Percentiles rank a stretch among this genome's conserved stretches.
phyloP scores from a whole-genome alignment of 352 stramenopile genomes.

The Phytophthora melonis region DNA sequence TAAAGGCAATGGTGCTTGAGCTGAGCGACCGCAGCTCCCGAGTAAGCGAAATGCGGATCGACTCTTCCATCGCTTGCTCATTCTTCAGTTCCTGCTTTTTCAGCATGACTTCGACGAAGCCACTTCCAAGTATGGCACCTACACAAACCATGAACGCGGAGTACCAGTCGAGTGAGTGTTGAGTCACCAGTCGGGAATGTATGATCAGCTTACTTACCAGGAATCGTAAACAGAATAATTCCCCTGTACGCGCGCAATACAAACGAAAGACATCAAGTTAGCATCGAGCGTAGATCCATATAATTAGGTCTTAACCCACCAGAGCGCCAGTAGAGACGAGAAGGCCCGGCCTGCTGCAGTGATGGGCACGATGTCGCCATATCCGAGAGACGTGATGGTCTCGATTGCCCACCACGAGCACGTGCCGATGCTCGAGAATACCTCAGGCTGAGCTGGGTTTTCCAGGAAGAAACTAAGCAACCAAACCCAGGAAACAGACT shows the following conservation, averaged over 20 bases:
- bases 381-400: slow-evolving; percentile 89
- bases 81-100: slow-evolving; percentile 74
- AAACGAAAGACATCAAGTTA: neutral
- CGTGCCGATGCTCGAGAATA: slow-evolving; percentile 82
- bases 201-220: slow-evolving; percentile 35
- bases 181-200: neutral
- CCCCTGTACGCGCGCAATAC: slow-evolving; percentile 32
- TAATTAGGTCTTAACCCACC: slow-evolving; percentile 6
- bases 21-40: slow-evolving; percentile 60
- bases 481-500: neutral
- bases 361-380: slow-evolving; percentile 86
- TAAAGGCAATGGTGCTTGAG: slow-evolving; percentile 47
- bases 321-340: slow-evolving; percentile 78
- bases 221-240: slow-evolving; percentile 90
- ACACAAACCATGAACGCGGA: slow-evolving; percentile 54
- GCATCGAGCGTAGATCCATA: neutral
- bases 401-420: slow-evolving; percentile 85
- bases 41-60: slow-evolving; percentile 61
- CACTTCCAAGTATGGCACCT: slow-evolving; percentile 79
- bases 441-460: slow-evolving; percentile 70
- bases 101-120: slow-evolving; percentile 89
- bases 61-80: slow-evolving; percentile 55
- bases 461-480: slow-evolving; percentile 79
- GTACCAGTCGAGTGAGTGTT: neutral
- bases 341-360: slow-evolving; percentile 73